Conservation (phyloP, 2,329 filamentous ascomycete species). For the Pseudogymnoascus sp. region DNA sequence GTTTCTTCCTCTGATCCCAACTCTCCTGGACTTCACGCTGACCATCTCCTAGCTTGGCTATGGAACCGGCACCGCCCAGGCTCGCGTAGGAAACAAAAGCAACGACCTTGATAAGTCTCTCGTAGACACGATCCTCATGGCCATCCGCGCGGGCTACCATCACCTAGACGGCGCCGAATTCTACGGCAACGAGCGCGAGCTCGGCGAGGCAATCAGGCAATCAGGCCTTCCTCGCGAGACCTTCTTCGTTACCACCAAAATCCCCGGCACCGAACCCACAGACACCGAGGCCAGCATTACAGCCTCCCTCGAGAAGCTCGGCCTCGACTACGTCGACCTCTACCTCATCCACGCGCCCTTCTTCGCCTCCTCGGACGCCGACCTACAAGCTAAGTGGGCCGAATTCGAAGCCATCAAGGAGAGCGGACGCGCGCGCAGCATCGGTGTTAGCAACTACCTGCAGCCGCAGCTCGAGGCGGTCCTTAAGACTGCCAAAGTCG, state of each 20-base stretch:
- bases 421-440: conserved; percentile 57
- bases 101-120: conserved; percentile 48
- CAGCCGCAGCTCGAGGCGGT: conserved; percentile 47
- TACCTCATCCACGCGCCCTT: conserved; percentile 58
- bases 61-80: conserved; percentile 62
- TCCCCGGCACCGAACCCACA: conserved; percentile 31
- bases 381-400: conserved; percentile 53
- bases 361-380: conserved; percentile 39
- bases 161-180: conserved; percentile 70
- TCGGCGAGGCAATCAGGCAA: conserved; percentile 63
- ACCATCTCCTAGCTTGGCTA: conserved; percentile 51
- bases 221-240: conserved; percentile 56
- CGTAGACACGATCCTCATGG: conserved; percentile 46
- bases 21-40: conserved; percentile 2
- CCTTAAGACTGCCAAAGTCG: conserved; percentile 50
- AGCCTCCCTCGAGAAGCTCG: conserved; percentile 56
- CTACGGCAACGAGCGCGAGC: conserved; percentile 60
- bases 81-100: conserved; percentile 41
- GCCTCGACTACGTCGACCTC: conserved; percentile 63
- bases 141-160: conserved; percentile 61
- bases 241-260: conserved; percentile 62
- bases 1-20: conserved; percentile 18
- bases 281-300: conserved; percentile 44
- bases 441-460: conserved; percentile 72
- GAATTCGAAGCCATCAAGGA: conserved; percentile 59